phyloP scores from a whole-genome alignment of 164 flowering plant genomes.

The Liquidambar formosana region DNA sequence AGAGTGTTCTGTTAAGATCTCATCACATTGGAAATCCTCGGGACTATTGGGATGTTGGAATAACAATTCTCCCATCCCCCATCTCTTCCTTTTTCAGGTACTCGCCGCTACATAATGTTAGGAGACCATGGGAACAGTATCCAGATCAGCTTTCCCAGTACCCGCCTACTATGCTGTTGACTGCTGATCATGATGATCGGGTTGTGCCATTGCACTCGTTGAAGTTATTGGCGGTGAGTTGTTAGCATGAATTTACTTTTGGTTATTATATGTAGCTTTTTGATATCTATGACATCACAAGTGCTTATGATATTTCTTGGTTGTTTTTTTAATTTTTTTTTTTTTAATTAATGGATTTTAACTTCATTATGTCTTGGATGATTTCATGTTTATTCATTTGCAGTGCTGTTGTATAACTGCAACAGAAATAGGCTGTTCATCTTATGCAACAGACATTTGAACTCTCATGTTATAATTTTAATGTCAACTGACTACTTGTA shows the following conservation, averaged over 20 bases:
- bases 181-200: constrained; percentile 99
- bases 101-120: constrained; percentile 96
- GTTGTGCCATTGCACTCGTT: constrained; percentile 95
- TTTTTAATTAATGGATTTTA: background rate
- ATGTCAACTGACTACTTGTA: no score
- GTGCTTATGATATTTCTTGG: background rate
- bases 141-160: constrained; percentile 52
- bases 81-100: constrained; percentile 46
- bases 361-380: background rate
- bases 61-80: background rate
- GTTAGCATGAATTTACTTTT: background rate
- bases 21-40: no score
- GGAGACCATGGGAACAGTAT: constrained; percentile 83
- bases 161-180: constrained; percentile 90
- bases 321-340: no score
- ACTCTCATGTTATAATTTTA: no score
- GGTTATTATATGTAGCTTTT: background rate
- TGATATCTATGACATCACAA: background rate
- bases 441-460: no score
- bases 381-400: no score
- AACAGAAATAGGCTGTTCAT: no score
- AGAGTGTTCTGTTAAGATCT: background rate
- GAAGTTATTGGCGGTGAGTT: constrained; percentile 88
- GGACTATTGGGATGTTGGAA: background rate
- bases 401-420: no score